A percentile compares a stretch with the other conserved stretches of the same genome.
These are phyloP conservation scores for Melocanna baccifera DNA, from an alignment of 176 grass and related monocot species.

Conservation along the genomic window DNA sequence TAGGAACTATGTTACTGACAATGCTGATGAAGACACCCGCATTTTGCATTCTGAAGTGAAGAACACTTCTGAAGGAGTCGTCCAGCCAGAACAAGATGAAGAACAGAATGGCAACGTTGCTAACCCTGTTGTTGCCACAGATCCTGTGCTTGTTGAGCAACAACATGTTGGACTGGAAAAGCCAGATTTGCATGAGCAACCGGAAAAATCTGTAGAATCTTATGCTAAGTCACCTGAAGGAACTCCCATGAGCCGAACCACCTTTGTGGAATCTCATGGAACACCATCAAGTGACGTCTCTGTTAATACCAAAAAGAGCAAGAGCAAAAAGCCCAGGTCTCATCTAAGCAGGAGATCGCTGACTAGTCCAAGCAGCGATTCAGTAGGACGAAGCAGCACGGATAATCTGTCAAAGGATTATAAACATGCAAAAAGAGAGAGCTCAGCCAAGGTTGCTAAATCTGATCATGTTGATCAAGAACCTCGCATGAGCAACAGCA, in stretches of 20 bases:
- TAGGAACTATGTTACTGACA: slow-evolving; percentile 25
- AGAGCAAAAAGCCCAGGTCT: slow-evolving; percentile 46
- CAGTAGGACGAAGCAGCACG: slow-evolving; percentile 52
- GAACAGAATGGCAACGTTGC: slow-evolving; percentile 16
- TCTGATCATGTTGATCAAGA: slow-evolving; percentile 56
- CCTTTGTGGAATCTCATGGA: slow-evolving; percentile 50
- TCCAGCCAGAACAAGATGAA: slow-evolving; percentile 22
- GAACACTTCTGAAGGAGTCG: slow-evolving; percentile 5
- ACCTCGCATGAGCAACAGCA: slow-evolving; percentile 77
- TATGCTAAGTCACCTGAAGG: slow-evolving; percentile 54
- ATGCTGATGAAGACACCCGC: slow-evolving; percentile 31
- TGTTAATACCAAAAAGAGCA: slow-evolving; percentile 71
- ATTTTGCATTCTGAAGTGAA: slow-evolving; percentile 31
- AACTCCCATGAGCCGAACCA: slow-evolving; percentile 57
- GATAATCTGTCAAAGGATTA: slow-evolving; percentile 65
- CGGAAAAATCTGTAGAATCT: slow-evolving; percentile 41
- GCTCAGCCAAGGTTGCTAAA: slow-evolving; percentile 40
- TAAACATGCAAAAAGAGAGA: slow-evolving; percentile 51
- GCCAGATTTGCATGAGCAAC: slow-evolving; percentile 22
- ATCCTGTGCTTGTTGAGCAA: slow-evolving; percentile 36
- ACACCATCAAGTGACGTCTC: slow-evolving; percentile 91
- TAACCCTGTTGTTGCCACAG: slow-evolving; percentile 4
- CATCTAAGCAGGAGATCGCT: slow-evolving; percentile 57
- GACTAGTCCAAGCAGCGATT: slow-evolving; percentile 56
- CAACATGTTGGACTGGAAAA: slow-evolving; percentile 25